Evolutionary conservation across 371 early-diverging fungal species (phyloP), one percentile per base, ranked within the genome.

Genomic region (Syncephalastrum sp.): DNA sequence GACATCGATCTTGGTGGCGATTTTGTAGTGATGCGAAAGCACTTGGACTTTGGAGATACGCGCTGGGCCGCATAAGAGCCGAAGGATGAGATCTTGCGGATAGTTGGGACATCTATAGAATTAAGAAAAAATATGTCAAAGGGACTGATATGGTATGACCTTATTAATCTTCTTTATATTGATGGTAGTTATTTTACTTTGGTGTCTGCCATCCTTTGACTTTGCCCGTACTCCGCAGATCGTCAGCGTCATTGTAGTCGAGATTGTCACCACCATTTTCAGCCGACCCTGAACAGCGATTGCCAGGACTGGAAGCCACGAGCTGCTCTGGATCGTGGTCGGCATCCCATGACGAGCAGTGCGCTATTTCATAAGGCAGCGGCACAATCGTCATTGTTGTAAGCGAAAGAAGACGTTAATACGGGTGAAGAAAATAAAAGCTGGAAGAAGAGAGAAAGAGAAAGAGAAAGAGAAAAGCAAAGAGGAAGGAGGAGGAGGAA

Each of bases 11-110:
- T 77, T 82, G n/a, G 87, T 84, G 4, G 92, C 81, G 53, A 92
- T 89, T 70, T 89, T 92, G 76, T 83, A 92, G 63, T 92, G 92
- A 67, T 92, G 92, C 15, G 83, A 82, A 23, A 91, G 69, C 21
- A 90, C 64, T 62, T 91, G 88, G 42, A 91, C 75, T 70, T 89
- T 88, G 24, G 81, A 70, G 16, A 91, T 76, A 50, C 83, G 79
- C 24, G 84, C 82, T 38, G 72, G 64, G 8, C 88, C 89, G 47
- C 81, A 71, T 3, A 76, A 53, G 41, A 89, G 70, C 47, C 77
- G 82, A 25, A 91, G 64, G 48, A 88, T 82, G 6, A 91, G 64
- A 50, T 78, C 81, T 65, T 91, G 91, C 6, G 91, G 91, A 57
- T 82, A 91, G 43, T 69, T 64, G 53, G 90, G 86, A 64, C 86